Conservation (phyloP, 169 alveolate genomes). For the Plasmodium sp. region DNA sequence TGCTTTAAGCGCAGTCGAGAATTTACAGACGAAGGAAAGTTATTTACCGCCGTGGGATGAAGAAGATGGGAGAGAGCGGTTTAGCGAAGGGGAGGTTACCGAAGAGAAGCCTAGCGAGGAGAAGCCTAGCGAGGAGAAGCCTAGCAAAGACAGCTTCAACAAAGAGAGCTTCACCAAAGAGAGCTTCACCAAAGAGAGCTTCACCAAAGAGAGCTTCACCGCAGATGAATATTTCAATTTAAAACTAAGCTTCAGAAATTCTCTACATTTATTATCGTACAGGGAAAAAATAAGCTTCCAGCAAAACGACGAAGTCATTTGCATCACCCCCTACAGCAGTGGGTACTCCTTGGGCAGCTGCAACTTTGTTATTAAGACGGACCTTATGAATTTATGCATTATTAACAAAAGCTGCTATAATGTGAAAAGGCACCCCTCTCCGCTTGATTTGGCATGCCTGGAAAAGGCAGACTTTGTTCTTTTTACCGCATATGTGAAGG, state of each 20-base stretch:
- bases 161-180: neutral
- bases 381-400: slow-evolving; percentile 23
- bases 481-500: slow-evolving; percentile 18
- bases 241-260: slow-evolving; percentile 26
- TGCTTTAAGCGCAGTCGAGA: slow-evolving; percentile 42
- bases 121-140: no score
- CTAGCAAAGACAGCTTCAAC: neutral
- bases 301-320: slow-evolving; percentile 17
- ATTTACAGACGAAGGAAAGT: slow-evolving; percentile 44
- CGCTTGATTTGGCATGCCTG: slow-evolving; percentile 20
- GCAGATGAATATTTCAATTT: slow-evolving; percentile 38
- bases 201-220: neutral
- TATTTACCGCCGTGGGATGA: slow-evolving; percentile 53
- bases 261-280: slow-evolving; percentile 63
- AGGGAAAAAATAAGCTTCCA: slow-evolving; percentile 52
- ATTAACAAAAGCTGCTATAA: slow-evolving; percentile 58
- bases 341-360: slow-evolving; percentile 66
- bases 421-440: slow-evolving; percentile 41
- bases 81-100: neutral
- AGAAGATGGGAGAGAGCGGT: neutral
- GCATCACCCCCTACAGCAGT: slow-evolving; percentile 40
- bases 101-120: no score
- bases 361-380: slow-evolving; percentile 25
- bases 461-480: slow-evolving; percentile 36
- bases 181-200: neutral